These are phyloP conservation scores for Ensete glaucum DNA, from an alignment of 176 grass and related monocot genomes.

Conservation along the genomic window DNA sequence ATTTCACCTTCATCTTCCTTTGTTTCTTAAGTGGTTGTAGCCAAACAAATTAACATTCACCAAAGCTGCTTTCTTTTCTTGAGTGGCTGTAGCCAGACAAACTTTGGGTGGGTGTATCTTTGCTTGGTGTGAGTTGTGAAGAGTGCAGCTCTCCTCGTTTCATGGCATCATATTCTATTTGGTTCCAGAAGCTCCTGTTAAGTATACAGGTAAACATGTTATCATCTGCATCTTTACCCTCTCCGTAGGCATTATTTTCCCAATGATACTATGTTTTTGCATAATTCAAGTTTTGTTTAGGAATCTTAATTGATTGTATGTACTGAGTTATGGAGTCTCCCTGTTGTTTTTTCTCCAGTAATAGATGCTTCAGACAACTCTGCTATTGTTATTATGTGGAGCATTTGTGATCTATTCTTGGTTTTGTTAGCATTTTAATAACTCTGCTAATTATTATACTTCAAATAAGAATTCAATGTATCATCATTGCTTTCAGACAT, in stretches of 20 bases:
- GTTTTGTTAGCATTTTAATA: too few relatives aligned
- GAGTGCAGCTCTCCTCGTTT: slow-evolving; percentile 30
- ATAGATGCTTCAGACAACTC: too few relatives aligned
- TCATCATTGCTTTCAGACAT: not conserved
- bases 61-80: not conserved
- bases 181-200: slow-evolving; percentile 36
- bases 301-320: too few relatives aligned
- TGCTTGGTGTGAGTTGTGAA: slow-evolving; percentile 34
- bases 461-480: too few relatives aligned
- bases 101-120: slow-evolving; percentile 33
- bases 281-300: too few relatives aligned
- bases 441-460: too few relatives aligned
- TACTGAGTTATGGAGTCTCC: too few relatives aligned
- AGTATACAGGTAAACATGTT: slow-evolving; percentile 26
- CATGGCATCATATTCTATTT: slow-evolving; percentile 29
- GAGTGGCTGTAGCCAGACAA: slow-evolving; percentile 30
- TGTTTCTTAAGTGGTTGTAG: slow-evolving; percentile 16
- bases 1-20: not conserved
- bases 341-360: too few relatives aligned
- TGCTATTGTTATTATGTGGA: too few relatives aligned
- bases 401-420: too few relatives aligned
- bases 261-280: too few relatives aligned
- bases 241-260: not conserved
- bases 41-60: slow-evolving; percentile 24
- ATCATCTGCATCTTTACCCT: not conserved